Evolutionary conservation across 345 rosid genomes (phyloP).

Genomic region (Trapa incisa): DNA sequence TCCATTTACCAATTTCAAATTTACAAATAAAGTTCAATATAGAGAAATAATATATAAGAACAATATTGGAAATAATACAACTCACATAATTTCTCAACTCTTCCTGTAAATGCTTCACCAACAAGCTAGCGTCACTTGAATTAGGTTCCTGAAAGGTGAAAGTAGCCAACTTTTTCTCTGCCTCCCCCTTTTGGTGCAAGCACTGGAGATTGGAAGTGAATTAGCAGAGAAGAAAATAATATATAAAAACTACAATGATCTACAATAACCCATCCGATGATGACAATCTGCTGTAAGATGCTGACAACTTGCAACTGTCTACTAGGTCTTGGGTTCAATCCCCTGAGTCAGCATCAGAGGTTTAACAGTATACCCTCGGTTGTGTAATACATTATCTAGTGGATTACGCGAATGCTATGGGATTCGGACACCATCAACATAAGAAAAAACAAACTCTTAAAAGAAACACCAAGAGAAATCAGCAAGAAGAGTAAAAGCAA

Average conservation of each 20-base stretch:
- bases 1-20: background rate
- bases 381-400: too few relatives aligned
- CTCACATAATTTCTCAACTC: constrained; percentile 82
- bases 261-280: too few relatives aligned
- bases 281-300: too few relatives aligned
- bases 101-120: constrained; percentile 83
- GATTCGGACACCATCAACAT: too few relatives aligned
- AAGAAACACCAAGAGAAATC: background rate
- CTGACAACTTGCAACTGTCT: too few relatives aligned
- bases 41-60: background rate
- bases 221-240: constrained; percentile 9
- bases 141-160: constrained; percentile 40
- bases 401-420: too few relatives aligned
- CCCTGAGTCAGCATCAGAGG: too few relatives aligned
- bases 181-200: constrained; percentile 60
- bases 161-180: constrained; percentile 46
- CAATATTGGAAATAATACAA: background rate
- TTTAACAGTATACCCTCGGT: too few relatives aligned
- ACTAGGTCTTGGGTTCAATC: too few relatives aligned
- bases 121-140: constrained; percentile 39
- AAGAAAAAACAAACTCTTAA: too few relatives aligned
- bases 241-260: background rate
- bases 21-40: background rate
- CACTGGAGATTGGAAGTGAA: constrained; percentile 28
- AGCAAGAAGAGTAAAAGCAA: background rate